Evolutionary conservation across 192 early-diverging fungal species (phyloP), one percentile per base, ranked within the genome.

Genomic region (Pilaira anomala): DNA sequence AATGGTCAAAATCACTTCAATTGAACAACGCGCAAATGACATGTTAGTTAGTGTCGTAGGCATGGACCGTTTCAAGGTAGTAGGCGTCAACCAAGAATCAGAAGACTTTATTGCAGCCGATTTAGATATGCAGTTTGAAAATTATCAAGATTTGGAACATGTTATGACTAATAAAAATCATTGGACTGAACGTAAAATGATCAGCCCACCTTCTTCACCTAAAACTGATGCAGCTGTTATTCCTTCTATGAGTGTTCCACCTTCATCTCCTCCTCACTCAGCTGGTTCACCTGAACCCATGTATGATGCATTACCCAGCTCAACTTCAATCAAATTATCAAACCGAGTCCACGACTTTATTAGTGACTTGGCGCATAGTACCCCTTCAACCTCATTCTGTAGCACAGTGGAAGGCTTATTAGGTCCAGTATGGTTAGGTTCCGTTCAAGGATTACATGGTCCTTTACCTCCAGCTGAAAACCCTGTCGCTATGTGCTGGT

Each of bases 391-490:
- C 7, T 63, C 62, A 8, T 49, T 63, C 62, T 50, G 48, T 29
- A 52, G 19, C 8, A 26, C 62, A 5, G 48, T 49, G 16, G 62
- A 63, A 24, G 62, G 62, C 51, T 36, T 63, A 0, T 26, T 63
- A 5, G 62, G 62, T 11, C 49, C 62, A 40, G 62, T 63, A 1
- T 63, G 62, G 62, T 44, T 63, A 28, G 39, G 52, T 9, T 50
- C 46, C 3, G 48, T 63, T 3, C 62, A 63, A 29, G 33, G 22
- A 18, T 26, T 63, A 3, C 30, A 63, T 51, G 62, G 62, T 13
- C 62, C 62, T 21, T 25, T 63, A 6, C 62, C 62, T 25, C 28
- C 62, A 25, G 24, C 49, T 8, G 33, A 63, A 19, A 49, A 63
- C 18, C 33, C 48, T 7, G 46, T 49, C 52, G 30, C 48, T 14